Conservation (phyloP, 768 basidiomycete genomes). For the Kockovaella imperatae region DNA sequence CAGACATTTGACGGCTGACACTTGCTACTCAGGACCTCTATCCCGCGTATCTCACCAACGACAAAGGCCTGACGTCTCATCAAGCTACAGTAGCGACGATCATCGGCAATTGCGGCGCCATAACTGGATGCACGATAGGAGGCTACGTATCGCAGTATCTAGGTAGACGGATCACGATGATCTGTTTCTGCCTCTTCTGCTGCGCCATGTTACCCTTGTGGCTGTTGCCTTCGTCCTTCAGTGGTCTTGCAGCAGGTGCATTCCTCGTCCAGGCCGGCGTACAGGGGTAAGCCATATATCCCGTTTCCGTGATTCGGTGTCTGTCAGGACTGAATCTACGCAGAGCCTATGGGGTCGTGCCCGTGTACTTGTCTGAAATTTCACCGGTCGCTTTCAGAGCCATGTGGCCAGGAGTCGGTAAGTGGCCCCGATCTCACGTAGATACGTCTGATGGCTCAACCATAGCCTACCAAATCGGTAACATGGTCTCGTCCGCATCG, state of each 20-base stretch:
- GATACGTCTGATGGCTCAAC: background rate
- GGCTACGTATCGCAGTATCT: slow-evolving; percentile 66
- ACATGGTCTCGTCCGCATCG: slow-evolving; percentile 65
- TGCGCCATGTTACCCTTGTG: slow-evolving; percentile 53
- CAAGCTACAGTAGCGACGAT: slow-evolving; percentile 69
- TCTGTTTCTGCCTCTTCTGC: slow-evolving; percentile 42
- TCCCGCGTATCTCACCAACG: slow-evolving; percentile 62
- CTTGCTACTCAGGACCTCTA: too few species aligned
- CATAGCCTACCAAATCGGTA: slow-evolving; percentile 52
- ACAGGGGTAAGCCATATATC: slow-evolving; percentile 49
- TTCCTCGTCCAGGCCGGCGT: slow-evolving; percentile 76
- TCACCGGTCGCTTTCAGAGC: slow-evolving; percentile 83
- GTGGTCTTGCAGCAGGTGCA: slow-evolving; percentile 67
- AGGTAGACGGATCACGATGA: slow-evolving; percentile 74
- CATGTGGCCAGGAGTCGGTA: slow-evolving; percentile 62
- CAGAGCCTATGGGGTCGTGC: slow-evolving; percentile 61
- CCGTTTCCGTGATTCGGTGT: too few species aligned
- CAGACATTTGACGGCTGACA: too few species aligned
- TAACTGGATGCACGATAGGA: slow-evolving; percentile 57
- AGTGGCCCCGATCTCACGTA: background rate
- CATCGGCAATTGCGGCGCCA: slow-evolving; percentile 53
- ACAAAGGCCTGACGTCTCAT: slow-evolving; percentile 57
- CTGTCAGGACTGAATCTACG: too few species aligned
- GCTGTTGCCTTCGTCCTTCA: slow-evolving; percentile 68
- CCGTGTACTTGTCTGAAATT: slow-evolving; percentile 73